These are phyloP conservation scores for Amanita brunnescens DNA, from an alignment of 768 basidiomycete genomes.

Conservation along the genomic window DNA sequence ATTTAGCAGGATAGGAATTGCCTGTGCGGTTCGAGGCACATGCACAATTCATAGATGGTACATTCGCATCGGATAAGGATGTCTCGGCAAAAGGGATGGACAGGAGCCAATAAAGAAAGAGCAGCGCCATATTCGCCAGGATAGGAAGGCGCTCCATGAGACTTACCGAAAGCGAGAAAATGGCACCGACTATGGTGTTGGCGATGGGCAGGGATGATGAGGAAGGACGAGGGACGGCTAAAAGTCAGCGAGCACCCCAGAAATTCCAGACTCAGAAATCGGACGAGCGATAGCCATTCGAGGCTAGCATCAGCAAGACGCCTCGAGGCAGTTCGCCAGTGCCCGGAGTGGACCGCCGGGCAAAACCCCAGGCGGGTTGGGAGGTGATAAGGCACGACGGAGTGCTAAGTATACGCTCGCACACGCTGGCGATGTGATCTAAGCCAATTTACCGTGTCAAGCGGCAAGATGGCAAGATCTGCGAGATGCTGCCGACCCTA, in stretches of 20 bases:
- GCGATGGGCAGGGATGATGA: too few relatives aligned
- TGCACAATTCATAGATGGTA: too few relatives aligned
- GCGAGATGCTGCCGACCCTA: not conserved
- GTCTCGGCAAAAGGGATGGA: too few relatives aligned
- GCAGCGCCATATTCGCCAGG: too few relatives aligned
- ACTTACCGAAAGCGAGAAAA: not conserved
- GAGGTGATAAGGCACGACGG: not conserved
- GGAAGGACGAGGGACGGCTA: not conserved
- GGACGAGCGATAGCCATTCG: not conserved
- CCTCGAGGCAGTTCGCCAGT: not conserved
- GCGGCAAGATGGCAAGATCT: not conserved
- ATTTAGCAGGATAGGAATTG: too few relatives aligned
- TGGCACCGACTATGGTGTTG: not conserved
- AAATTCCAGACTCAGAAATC: not conserved
- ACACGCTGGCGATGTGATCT: not conserved
- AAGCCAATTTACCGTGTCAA: not conserved
- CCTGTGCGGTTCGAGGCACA: too few relatives aligned
- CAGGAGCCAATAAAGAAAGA: too few relatives aligned
- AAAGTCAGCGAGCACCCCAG: conserved; percentile 1
- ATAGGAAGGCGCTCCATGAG: too few relatives aligned
- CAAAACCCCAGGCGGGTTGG: not conserved
- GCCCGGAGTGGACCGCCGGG: not conserved
- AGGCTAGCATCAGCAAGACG: not conserved
- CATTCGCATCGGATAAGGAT: too few relatives aligned
- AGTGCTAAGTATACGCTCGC: too few relatives aligned